Base-by-base conservation (phyloP, 192 early-diverging fungal genomes). In the Backusella psychrophila region DNA sequence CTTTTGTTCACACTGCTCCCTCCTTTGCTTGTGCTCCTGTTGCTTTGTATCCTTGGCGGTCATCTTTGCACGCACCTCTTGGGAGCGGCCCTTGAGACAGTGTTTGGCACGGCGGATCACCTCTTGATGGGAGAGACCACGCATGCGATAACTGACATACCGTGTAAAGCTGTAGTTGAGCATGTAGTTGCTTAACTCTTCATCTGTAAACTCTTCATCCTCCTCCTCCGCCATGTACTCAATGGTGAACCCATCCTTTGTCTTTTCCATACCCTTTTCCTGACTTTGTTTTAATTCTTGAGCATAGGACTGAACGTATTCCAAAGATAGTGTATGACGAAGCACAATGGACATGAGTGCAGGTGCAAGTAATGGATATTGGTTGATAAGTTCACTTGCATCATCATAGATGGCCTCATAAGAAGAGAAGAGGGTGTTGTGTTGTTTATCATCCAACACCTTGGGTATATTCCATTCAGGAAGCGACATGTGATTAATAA, bases 331-430 rank as follows among this genome's bases (percentile, higher is more conserved):
- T 12, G 79, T 80, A 36, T 80, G 79, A 4, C 70, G 75, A 42
- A 80, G 39, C 2, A 80, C 75, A 53, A 80, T 80, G n/a, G 79
- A 80, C 49, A 75, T 70, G 11, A 80, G 66, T n/a, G 79, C 79
- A 42, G 79, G 79, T 26, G 71, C 79, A 66, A 80, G 70, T 19
- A 80, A 44, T 14, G 79, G 79, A 17, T 76, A 80, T 4, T 71
- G 39, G 2, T 31, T 4, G 12, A 71, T 71, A 6, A 71, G 14
- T 1, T 44, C 29, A 1, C 29, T 41, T 9, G 56, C 56, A 63
- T 63, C 23, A 63, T 63, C 56, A 29, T 63, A 63, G 21, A 63
- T 63, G 56, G 56, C 56, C 12, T 26, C 41, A 73, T 73, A 35
- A 19, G 33, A 23, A 3, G 72, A 77, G 46, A 46, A 33, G 38